Base-by-base conservation (phyloP, 2,329 filamentous ascomycete species). In the Colletotrichum lindemuthianum region DNA sequence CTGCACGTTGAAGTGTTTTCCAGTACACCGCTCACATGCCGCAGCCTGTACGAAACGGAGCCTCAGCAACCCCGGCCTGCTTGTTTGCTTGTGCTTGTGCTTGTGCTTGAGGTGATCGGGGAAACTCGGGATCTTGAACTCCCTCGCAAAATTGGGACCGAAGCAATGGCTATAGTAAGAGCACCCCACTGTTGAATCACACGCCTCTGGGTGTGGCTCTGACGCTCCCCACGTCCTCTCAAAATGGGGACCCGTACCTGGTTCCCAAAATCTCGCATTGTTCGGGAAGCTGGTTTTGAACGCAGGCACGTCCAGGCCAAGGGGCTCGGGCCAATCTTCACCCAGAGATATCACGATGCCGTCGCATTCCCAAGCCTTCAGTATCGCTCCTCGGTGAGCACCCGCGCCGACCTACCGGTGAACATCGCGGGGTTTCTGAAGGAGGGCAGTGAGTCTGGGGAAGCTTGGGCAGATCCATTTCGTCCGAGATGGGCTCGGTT, bases 201-300 rank as follows among this genome's bases (percentile, higher is more conserved):
- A 61, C 58, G 33, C 63, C 63, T 36, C 11, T 7, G 37, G 63
- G 63, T 52, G 63, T 65, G 51, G 51, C 51, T 55, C 47, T 41
- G 50, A 50, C 51, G 56, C 61, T 56, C 61, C 58, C 61, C 61
- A 57, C 47, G 52, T 15, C 11, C 40, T 49, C 45, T 51, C 47
- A 56, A 52, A 56, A 56, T 47, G 40, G 58, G 51, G 52, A 57
- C 58, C 58, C 63, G 51, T 15, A 39, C 48, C 40, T 47, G 12
- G 41, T 65, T 51, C 16, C 49, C 40, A 65, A 57, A 48, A 51
- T 10, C 36, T 37, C 52, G 56, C 47, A 45, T 48, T 65, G 34
- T 57, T 63, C 40, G 50, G 63, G 52, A 65, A 57, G 52, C 52
- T 65, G 58, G 63, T 61, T 65, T 65, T 59, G 57, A 63, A 63